These are phyloP conservation scores for Phoenix dactylifera DNA, from an alignment of 176 grass and related monocot species.

Conservation along the genomic window DNA sequence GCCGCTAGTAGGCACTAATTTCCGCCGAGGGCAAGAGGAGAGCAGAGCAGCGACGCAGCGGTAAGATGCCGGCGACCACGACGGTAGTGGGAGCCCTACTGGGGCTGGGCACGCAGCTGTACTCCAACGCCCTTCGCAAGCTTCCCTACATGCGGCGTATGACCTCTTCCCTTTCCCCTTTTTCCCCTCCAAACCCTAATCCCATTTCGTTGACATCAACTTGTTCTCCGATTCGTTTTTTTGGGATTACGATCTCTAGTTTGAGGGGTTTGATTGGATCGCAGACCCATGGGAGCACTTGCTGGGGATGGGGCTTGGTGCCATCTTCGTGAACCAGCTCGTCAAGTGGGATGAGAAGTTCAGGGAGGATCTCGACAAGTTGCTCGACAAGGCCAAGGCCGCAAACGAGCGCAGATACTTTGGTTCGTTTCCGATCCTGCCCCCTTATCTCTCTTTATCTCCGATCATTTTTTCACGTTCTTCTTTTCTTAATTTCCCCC, in stretches of 20 bases:
- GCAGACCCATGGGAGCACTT: conserved; percentile 98
- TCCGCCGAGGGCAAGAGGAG: not conserved
- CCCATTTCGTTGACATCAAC: not conserved
- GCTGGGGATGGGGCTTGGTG: conserved; percentile 73
- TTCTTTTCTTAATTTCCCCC: too few species aligned
- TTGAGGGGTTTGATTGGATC: not conserved
- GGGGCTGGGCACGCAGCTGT: conserved; percentile 79
- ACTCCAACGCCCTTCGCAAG: conserved; percentile 99
- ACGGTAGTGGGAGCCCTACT: conserved; percentile 82
- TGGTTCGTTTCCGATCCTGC: conserved; percentile 20
- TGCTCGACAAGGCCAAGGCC: conserved; percentile 78
- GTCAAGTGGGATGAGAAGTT: conserved; percentile 87
- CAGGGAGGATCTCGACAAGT: conserved; percentile 88
- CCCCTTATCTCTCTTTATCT: too few species aligned
- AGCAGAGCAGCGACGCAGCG: not conserved
- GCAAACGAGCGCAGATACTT: conserved; percentile 93
- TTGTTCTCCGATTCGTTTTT: conserved; percentile 16
- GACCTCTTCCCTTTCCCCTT: not conserved
- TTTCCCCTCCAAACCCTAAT: not conserved
- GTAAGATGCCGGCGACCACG: conserved; percentile 62
- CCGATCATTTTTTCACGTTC: too few species aligned
- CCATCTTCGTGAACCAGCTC: conserved; percentile 71
- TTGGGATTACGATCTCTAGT: not conserved
- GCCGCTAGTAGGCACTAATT: too few species aligned
- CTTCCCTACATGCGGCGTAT: conserved; percentile 92